A percentile compares a stretch with the other conserved stretches of the same genome.
These are phyloP conservation scores for Rhytidhysteron rufulum DNA, from an alignment of 2,329 filamentous ascomycete genomes.

Conservation along the genomic window DNA sequence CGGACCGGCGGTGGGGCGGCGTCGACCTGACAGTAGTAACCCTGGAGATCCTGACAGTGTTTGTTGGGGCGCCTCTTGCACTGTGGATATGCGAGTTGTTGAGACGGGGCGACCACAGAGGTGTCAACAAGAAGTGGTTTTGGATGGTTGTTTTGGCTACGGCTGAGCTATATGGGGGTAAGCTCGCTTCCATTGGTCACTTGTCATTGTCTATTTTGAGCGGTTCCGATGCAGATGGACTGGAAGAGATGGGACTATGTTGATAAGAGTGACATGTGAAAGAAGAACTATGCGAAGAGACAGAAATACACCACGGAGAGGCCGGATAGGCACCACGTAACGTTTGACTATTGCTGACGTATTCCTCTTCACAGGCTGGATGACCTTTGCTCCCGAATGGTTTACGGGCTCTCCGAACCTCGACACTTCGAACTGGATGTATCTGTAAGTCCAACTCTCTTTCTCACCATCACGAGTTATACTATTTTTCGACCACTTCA, in stretches of 20 bases:
- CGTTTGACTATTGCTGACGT: constrained; percentile 39
- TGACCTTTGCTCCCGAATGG: constrained; percentile 66
- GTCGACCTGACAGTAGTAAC: constrained; percentile 57
- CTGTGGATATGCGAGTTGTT: constrained; percentile 55
- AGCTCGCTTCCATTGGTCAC: constrained; percentile 13
- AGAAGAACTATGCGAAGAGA: too few relatives aligned
- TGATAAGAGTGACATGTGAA: too few relatives aligned
- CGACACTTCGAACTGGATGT: constrained; percentile 58
- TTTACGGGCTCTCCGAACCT: constrained; percentile 55
- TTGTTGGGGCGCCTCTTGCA: constrained; percentile 56
- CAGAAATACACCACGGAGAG: too few relatives aligned
- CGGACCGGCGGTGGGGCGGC: constrained; percentile 58
- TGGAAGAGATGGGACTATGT: constrained; percentile 4
- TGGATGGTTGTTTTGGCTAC: constrained; percentile 57
- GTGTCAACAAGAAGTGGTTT: constrained; percentile 44
- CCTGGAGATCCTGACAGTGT: constrained; percentile 59
- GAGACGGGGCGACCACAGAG: constrained; percentile 32
- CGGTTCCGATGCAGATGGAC: too few relatives aligned
- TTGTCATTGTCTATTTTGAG: too few relatives aligned
- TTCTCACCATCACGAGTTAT: too few relatives aligned
- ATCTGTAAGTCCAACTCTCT: constrained; percentile 40
- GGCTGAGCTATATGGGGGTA: constrained; percentile 60
- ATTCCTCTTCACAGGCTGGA: constrained; percentile 47
- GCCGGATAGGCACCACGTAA: too few relatives aligned
- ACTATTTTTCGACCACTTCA: too few relatives aligned